These are phyloP conservation scores for Ilyonectria sp. DNA, from an alignment of 2,329 filamentous ascomycete species.

Conservation along the genomic window DNA sequence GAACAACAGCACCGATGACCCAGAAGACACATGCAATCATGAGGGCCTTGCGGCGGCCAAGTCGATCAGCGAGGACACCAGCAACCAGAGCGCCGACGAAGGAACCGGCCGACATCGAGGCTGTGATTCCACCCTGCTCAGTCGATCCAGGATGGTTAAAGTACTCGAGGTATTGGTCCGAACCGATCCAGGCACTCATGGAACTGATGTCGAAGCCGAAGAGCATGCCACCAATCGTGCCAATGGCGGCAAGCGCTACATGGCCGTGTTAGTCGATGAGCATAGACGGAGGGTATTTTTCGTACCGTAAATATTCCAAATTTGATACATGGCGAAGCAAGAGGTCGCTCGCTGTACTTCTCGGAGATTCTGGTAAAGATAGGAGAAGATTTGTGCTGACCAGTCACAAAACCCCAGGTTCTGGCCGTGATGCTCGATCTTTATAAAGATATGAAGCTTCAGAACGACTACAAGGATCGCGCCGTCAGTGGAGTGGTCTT, in stretches of 20 bases:
- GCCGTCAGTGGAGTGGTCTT: slow-evolving; percentile 37
- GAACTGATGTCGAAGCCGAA: slow-evolving; percentile 72
- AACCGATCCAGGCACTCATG: slow-evolving; percentile 71
- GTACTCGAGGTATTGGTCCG: slow-evolving; percentile 65
- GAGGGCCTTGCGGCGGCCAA: slow-evolving; percentile 61
- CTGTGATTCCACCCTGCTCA: slow-evolving; percentile 66
- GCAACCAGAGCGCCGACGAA: slow-evolving; percentile 62
- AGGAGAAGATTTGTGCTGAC: slow-evolving; percentile 23
- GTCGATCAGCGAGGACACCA: slow-evolving; percentile 62
- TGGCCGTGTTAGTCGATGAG: slow-evolving; percentile 26
- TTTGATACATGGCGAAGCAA: slow-evolving; percentile 51
- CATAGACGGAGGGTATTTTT: not conserved
- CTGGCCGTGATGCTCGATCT: slow-evolving; percentile 10
- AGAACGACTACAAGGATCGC: slow-evolving; percentile 23
- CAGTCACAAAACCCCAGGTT: slow-evolving; percentile 1
- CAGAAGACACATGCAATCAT: slow-evolving; percentile 64
- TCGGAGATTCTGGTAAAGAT: slow-evolving; percentile 13
- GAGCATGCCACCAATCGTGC: slow-evolving; percentile 60
- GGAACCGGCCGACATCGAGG: slow-evolving; percentile 65
- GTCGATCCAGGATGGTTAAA: slow-evolving; percentile 63
- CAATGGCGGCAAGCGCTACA: slow-evolving; percentile 55
- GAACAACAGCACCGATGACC: slow-evolving; percentile 72
- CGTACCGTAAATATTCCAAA: slow-evolving; percentile 57
- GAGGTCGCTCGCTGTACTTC: slow-evolving; percentile 9
- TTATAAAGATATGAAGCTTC: slow-evolving; percentile 39